phyloP scores from a whole-genome alignment of 1,284 basidiomycete genomes.

The Boletellus deceptivus region DNA sequence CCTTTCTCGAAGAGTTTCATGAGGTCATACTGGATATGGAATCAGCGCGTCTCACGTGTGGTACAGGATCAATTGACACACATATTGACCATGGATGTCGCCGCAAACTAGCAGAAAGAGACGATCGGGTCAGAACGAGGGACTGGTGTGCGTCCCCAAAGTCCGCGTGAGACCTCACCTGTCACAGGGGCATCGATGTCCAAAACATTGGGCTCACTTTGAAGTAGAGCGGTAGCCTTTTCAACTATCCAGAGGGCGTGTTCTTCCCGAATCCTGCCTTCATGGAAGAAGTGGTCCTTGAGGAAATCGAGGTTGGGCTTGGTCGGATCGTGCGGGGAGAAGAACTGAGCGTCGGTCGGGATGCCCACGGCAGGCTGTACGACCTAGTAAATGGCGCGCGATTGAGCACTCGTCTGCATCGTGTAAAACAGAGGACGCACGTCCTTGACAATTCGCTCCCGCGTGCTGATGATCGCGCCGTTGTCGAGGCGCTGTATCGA shows the following conservation, averaged over 20 bases:
- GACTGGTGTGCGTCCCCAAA: background rate
- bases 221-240: conserved; percentile 73
- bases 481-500: conserved; percentile 87
- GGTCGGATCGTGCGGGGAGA: conserved; percentile 72
- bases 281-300: conserved; percentile 98
- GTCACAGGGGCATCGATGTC: conserved; percentile 92
- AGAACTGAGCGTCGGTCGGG: conserved; percentile 93
- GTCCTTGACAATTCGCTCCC: conserved; percentile 83
- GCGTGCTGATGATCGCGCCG: conserved; percentile 80
- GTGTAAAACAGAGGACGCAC: conserved; percentile 38
- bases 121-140: conserved; percentile 5
- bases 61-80: conserved; percentile 41
- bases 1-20: conserved; percentile 96
- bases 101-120: conserved; percentile 64
- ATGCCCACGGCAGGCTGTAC: conserved; percentile 42
- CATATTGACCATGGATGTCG: conserved; percentile 82
- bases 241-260: conserved; percentile 87
- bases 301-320: conserved; percentile 95
- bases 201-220: conserved; percentile 79
- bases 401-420: background rate
- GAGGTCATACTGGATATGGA: conserved; percentile 68
- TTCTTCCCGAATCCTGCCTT: conserved; percentile 88
- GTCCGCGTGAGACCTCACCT: conserved; percentile 43
- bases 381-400: conserved; percentile 5
- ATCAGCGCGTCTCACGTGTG: conserved; percentile 14